Conservation (phyloP, 345 rosid genomes). For the Eucalyptus grandis region DNA sequence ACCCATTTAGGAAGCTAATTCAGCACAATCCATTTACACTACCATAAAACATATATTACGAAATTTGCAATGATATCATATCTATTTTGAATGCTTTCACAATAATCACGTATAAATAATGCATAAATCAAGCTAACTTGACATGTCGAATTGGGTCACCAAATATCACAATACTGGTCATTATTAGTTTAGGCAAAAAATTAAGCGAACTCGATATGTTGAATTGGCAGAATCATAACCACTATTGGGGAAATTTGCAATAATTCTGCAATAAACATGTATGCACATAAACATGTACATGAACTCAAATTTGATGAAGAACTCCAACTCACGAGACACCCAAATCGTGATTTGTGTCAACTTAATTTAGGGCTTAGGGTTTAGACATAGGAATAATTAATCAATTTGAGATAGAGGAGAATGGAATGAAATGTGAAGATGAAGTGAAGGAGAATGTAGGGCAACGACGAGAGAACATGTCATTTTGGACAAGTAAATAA, state of each 20-base stretch:
- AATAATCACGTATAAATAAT: background rate
- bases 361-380: background rate
- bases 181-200: background rate
- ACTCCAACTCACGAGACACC: background rate
- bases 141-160: background rate
- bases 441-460: too few species aligned
- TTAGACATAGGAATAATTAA: too few species aligned
- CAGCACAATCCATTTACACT: accelerated
- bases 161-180: background rate
- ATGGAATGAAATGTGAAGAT: background rate
- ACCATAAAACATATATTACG: background rate
- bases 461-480: background rate
- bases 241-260: background rate
- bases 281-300: background rate
- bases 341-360: background rate
- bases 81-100: background rate
- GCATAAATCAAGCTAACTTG: background rate
- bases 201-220: background rate
- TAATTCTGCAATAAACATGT: background rate
- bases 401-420: background rate
- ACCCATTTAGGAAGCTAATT: background rate
- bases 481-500: background rate
- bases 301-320: background rate
- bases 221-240: background rate
- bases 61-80: too few species aligned